These are phyloP conservation scores for Talaromyces sp. DNA, from an alignment of 2,329 filamentous ascomycete species.

Conservation along the genomic window DNA sequence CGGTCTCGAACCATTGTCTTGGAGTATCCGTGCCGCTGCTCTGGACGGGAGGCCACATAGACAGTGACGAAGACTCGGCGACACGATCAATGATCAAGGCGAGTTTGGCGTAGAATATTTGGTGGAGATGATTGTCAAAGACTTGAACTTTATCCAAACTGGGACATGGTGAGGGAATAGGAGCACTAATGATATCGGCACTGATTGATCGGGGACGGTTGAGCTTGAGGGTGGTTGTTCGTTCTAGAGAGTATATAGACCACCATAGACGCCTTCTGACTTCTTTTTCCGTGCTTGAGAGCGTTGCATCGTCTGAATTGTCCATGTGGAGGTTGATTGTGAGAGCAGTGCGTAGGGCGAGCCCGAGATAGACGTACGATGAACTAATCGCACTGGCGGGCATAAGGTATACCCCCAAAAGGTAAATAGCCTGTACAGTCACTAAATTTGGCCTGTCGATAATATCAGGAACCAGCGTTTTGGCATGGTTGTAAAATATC, in stretches of 20 bases:
- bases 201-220: constrained; percentile 1
- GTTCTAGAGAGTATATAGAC: constrained; percentile 3
- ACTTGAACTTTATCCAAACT: constrained; percentile 30
- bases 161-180: neutral
- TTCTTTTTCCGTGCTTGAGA: constrained; percentile 27
- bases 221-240: constrained; percentile 24
- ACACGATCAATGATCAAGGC: constrained; percentile 34
- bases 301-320: constrained; percentile 18
- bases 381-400: constrained; percentile 37
- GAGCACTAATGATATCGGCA: neutral
- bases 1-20: constrained; percentile 2
- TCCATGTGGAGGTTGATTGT: constrained; percentile 48
- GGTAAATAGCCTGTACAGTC: constrained; percentile 36
- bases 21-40: constrained; percentile 13
- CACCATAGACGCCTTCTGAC: neutral
- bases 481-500: constrained; percentile 33
- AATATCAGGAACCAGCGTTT: constrained; percentile 34
- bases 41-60: constrained; percentile 4
- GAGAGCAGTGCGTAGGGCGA: constrained; percentile 55
- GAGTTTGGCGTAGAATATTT: constrained; percentile 33
- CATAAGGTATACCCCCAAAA: constrained; percentile 39
- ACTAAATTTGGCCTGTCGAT: constrained; percentile 35
- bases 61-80: constrained; percentile 23
- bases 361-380: constrained; percentile 41
- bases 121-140: constrained; percentile 36